Base-by-base conservation (phyloP, 805 yeast genomes). In the Zygoascus tannicola region DNA sequence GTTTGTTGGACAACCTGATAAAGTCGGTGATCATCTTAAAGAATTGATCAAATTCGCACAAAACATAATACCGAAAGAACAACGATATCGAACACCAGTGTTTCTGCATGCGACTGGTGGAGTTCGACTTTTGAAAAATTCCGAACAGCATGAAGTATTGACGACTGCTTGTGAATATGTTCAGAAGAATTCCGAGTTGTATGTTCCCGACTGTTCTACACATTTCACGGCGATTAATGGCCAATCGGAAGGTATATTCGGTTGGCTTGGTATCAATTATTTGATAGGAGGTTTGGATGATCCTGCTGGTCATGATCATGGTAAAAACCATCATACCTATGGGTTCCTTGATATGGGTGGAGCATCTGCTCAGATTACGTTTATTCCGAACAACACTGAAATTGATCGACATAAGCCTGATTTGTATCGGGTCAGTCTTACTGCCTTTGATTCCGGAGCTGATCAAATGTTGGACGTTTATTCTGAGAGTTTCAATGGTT, bases 341-440 rank as follows among this genome's bases (percentile, higher is more conserved):
- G 98, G 98, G 2, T 90, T 92, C 54, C 81, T 92, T 86, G 98
- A 92, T 62, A 92, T 92, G 98, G 98, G 98, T 7, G 98, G 98
- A n/a, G 98, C 97, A 0, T 86, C 96, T 1, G 85, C 96, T 0
- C 98, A 92, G 58, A 76, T 92, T 20, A 94, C 97, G 5, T 92
- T 88, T 70, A 88, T 83, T 7, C 96, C 97, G 0, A 70, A 73
- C 32, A 52, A 57, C 4, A 68, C 72, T n/a, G 86, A 85, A 47
- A 63, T 80, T 7, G 65, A 60, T 21, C 72, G 70, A 48, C 94
- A 86, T 59, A 60, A 66, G 41, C 87, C 85, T 42, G 94, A 85
- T 57, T 70, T 88, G 43, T 75, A 81, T 20, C 70, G 69, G 2
- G 74, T 92, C 1, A 68, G 71, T 14, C 65, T 92, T 44, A 71